Evolutionary conservation across 139 green algal genomes (phyloP).

Genomic region (Chlorella sp.): DNA sequence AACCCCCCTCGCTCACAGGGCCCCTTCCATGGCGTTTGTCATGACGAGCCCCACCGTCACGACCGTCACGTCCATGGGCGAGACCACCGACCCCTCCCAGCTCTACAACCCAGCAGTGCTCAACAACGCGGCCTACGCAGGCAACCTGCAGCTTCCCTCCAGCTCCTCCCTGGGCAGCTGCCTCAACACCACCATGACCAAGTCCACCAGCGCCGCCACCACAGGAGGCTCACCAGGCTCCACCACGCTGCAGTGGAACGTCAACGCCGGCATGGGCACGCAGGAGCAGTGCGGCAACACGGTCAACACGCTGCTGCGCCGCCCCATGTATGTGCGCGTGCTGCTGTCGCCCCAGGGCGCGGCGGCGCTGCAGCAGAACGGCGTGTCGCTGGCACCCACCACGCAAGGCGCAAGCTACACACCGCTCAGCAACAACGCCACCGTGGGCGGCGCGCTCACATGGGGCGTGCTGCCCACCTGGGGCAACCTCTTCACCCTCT

Average conservation of each 20-base stretch:
- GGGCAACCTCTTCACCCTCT: background rate
- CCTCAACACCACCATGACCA: background rate
- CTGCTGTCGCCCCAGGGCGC: background rate
- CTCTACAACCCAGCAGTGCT: background rate
- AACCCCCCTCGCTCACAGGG: no score
- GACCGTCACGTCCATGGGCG: background rate
- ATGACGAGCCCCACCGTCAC: background rate
- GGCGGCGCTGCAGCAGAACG: background rate
- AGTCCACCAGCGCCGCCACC: background rate
- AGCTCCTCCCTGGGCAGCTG: background rate
- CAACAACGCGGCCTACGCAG: background rate
- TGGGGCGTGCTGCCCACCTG: background rate
- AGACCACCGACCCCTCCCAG: background rate
- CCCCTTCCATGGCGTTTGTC: background rate
- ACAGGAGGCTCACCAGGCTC: no score
- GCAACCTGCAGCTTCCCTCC: background rate
- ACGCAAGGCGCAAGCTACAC: no score
- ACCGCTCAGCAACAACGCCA: background rate
- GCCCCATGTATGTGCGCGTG: background rate
- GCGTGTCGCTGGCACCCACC: no score
- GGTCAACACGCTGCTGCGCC: background rate
- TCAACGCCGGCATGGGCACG: background rate
- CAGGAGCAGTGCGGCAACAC: background rate
- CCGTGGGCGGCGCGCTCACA: background rate
- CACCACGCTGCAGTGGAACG: background rate